Conservation (phyloP, 768 basidiomycete species). For the Tricholoma sp. region DNA sequence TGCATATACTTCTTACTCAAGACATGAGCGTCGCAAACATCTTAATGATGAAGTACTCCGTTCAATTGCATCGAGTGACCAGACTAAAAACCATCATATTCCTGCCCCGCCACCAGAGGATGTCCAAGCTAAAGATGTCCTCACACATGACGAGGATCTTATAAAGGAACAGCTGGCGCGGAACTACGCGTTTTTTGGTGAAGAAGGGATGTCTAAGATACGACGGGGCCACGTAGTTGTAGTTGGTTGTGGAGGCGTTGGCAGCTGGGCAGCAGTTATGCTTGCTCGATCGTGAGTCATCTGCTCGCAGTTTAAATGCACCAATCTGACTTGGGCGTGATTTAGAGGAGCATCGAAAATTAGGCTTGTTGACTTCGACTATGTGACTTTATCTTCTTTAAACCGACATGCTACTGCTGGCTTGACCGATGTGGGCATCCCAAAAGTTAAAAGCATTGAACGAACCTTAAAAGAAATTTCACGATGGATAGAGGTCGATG, state of each 20-base stretch:
- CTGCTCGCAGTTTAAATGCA: background rate
- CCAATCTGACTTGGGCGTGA: background rate
- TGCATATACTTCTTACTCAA: constrained; percentile 47
- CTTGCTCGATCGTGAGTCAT: constrained; percentile 76
- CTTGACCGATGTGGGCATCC: constrained; percentile 86
- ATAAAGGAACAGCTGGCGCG: constrained; percentile 87
- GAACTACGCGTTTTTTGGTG: constrained; percentile 93
- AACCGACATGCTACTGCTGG: constrained; percentile 92
- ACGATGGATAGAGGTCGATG: constrained; percentile 85
- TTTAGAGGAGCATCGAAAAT: constrained; percentile 69
- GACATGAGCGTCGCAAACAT: constrained; percentile 43
- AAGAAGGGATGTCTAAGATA: constrained; percentile 79
- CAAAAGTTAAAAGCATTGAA: constrained; percentile 82
- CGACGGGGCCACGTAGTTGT: constrained; percentile 75
- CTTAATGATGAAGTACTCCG: constrained; percentile 54
- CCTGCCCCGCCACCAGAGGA: constrained; percentile 5
- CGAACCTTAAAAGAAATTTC: constrained; percentile 65
- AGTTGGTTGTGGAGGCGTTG: constrained; percentile 95
- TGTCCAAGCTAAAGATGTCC: constrained; percentile 5
- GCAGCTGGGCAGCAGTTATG: constrained; percentile 95
- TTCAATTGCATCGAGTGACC: constrained; percentile 37
- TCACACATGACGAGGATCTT: constrained; percentile 70
- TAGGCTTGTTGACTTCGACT: constrained; percentile 91
- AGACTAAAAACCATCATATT: constrained; percentile 9
- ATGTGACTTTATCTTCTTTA: constrained; percentile 90